Evolutionary conservation across 345 rosid genomes (phyloP), one percentile per base, ranked within the genome.

Genomic region (Populus davidiana): DNA sequence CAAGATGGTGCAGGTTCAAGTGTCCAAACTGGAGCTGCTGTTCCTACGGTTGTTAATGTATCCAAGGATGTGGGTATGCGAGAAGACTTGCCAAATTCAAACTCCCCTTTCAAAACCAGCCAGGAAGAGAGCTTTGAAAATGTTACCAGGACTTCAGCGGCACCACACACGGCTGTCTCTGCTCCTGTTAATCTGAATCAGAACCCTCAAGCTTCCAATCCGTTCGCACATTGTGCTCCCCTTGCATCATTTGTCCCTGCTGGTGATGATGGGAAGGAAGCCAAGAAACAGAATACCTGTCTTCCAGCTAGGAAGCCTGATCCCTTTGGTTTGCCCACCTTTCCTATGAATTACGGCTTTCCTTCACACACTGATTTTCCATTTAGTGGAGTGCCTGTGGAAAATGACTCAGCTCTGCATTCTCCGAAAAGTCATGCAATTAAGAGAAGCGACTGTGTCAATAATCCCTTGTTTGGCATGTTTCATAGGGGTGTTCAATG

Each of bases 401-500:
- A 74, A 67, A 78, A 73, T 66, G 70, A 79, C 72, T 52, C 77
- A 11, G 50, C 73, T 38, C 38, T 31, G 31, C 77, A 72, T 11
- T 41, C 83, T n/a, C 36, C 69, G 35, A 75, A 64, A 62, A 16
- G 21, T 43, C 68, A 71, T 33, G 83, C 77, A 14, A n/a, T 68
- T 56, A 86, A 83, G 75, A 86, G 83, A 77, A 79, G 78, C 82
- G 23, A 17, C 49, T 33, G 63, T 80, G 77, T 35, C 33, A 65
- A 71, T 47, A 86, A 87, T 81, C 76, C 67, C 75, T 43, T 72
- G 75, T 72, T 67, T 47, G 91, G 89, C 61, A 79, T 86, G 72
- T 91, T 94, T 80, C 99, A 96, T 81, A 91, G 66, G 78, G 98
- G 97, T 39, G 87, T 96, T 75, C 90, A 84, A 4, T 96, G 99